Evolutionary conservation across 495 filamentous ascomycete genomes (phyloP).

Genomic region (Hypoxylon lenormandii): DNA sequence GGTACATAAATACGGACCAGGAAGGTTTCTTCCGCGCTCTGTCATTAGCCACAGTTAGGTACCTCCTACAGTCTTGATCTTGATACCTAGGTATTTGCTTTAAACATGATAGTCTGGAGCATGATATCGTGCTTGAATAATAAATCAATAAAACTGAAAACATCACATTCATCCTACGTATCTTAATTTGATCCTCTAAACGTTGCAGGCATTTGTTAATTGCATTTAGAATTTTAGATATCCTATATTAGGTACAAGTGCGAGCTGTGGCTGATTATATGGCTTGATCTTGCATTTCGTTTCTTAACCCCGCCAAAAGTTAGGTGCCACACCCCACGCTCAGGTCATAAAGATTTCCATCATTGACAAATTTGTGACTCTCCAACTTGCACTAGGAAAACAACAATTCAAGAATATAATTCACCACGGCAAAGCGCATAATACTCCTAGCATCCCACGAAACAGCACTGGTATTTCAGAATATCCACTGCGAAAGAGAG

Average conservation of each 20-base stretch:
- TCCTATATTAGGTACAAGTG: too few species aligned
- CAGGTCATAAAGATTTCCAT: conserved; percentile 50
- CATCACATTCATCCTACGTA: too few species aligned
- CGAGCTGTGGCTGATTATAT: background rate
- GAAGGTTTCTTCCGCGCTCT: conserved; percentile 35
- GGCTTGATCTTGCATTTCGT: background rate
- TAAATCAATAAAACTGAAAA: too few species aligned
- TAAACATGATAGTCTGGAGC: too few species aligned
- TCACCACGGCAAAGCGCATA: conserved; percentile 20
- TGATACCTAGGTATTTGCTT: too few species aligned
- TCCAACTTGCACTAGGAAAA: conserved; percentile 17
- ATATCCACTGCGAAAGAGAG: conserved; percentile 2
- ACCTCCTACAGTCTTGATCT: too few species aligned
- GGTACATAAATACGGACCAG: background rate
- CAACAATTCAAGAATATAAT: conserved; percentile 5
- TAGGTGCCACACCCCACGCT: conserved; percentile 46
- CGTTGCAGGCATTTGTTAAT: too few species aligned
- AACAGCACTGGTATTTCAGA: background rate
- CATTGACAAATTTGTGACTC: conserved; percentile 46
- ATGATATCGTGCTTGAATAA: too few species aligned
- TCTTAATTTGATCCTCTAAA: too few species aligned
- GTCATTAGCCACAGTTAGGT: conserved; percentile 1
- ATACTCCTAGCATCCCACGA: background rate
- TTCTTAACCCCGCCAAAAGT: conserved; percentile 43
- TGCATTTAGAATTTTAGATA: too few species aligned